phyloP scores from a whole-genome alignment of 1,284 basidiomycete genomes.

The Cryptococcus maquisensis region DNA sequence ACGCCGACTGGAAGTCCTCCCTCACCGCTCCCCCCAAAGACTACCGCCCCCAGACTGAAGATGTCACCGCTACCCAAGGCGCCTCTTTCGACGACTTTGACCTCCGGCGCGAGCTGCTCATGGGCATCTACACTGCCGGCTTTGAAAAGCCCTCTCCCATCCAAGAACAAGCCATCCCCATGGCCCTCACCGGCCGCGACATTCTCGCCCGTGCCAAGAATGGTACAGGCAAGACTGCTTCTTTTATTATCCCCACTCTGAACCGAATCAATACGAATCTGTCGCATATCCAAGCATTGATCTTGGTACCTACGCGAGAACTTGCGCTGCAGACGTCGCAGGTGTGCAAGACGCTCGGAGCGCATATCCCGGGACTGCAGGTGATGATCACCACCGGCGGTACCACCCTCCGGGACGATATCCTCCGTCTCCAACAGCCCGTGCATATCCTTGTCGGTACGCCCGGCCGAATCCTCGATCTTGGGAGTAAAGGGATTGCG shows the following conservation, averaged over 20 bases:
- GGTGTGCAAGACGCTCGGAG: constrained; percentile 94
- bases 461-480: constrained; percentile 91
- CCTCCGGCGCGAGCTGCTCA: constrained; percentile 72
- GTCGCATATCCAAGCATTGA: constrained; percentile 88
- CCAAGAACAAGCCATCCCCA: constrained; percentile 94
- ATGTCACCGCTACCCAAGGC: constrained; percentile 86
- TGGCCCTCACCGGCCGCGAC: constrained; percentile 81
- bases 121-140: constrained; percentile 94
- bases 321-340: constrained; percentile 93
- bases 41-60: constrained; percentile 85
- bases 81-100: constrained; percentile 86
- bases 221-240: constrained; percentile 66
- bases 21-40: constrained; percentile 87
- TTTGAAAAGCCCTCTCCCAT: constrained; percentile 97
- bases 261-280: constrained; percentile 84
- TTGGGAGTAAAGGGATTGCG: constrained; percentile 89
- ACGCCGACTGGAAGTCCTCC: constrained; percentile 39
- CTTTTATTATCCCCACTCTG: constrained; percentile 95
- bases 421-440: constrained; percentile 80
- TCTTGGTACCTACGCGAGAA: constrained; percentile 92
- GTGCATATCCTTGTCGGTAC: constrained; percentile 98
- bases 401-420: constrained; percentile 96
- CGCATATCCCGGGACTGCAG: constrained; percentile 82
- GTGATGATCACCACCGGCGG: constrained; percentile 99
- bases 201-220: constrained; percentile 65